Evolutionary conservation across 1,284 basidiomycete genomes (phyloP), one percentile per base, ranked within the genome.

Genomic region (Athelia sp.): DNA sequence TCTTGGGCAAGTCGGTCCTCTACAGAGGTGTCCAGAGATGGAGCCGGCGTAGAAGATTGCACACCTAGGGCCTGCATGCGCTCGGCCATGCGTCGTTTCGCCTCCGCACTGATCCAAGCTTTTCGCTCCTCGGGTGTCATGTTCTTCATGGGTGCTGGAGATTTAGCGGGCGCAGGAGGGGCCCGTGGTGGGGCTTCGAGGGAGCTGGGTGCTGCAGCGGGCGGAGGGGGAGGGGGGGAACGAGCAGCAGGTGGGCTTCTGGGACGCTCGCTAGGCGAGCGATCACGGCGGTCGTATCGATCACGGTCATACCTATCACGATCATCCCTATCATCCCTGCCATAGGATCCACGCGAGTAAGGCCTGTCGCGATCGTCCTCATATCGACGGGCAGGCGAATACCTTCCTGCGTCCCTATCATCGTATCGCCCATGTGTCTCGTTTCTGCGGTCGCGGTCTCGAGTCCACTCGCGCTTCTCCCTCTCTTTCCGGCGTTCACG

Each of bases 51-150:
- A 2, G 84, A 68, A 4, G 78, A 66, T 1, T 79, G 73, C 2
- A 89, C 76, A 24, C 97, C 96, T 2, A 98, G 78, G 9, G 88
- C 88, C 36, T 84, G 82, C 78, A 92, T 93, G 26, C 96, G 87
- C 40, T 88, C 93, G 58, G 93, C 83, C 32, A 98, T 82, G 42
- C 90, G 81, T 18, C 84, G 80, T 61, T 91, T 85, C 1, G 93
- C 96, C 64, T 97, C 85, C 2, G 84, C 84, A 17, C 83, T 83
- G 55, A 91, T 82, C 62, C 78, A 93, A 0, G 90, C 92, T 49
- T 81, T 75, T 10, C 92, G 84, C 62, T 98, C 91, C 56, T 88
- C 93, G 0, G 86, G 73, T 0, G 91, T 87, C 89, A 98, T 92
- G 52, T 80, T 85, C 66, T 88, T 88, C 44, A 72, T 67, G 6